Evolutionary conservation across 305 asterid species (phyloP), one percentile per base, ranked within the genome.

Genomic region (Petunia hybrid): DNA sequence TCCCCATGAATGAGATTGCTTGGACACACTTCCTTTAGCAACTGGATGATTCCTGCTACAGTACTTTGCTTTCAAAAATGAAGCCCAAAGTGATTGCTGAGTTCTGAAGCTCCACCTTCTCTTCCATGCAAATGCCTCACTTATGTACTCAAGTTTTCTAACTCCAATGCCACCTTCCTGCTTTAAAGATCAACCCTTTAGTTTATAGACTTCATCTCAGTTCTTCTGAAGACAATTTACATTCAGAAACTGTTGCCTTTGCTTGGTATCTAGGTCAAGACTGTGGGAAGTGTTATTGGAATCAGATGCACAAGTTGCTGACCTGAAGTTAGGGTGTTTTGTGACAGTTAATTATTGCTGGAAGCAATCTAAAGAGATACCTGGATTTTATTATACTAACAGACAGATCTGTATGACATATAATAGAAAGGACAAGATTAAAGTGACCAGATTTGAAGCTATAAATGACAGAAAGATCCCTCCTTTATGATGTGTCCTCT

Each of bases 381-480:
- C 38, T 38, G 53, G 64, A 22, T 22, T 74, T 53, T 36, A 36
- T 4, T 53, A 53, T 74, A 60, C 78, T 36, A 42, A 36, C 64
- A 13, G 36, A 53, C 61, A 51, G 63, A 74, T 36, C 62, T 74
- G 78, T 36, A 3, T 3, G 78, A 53, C 46, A 74, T 51, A 74
- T 51, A 51, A 36, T 74, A 51, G 64, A 46, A 35, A 36, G 53
- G 1, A 8, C 46, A 53, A 71, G 48, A 74, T 74, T 63, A 13
- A 51, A 74, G 48, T 36, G 78, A 36, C 35, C 36, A 51, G 46
- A 55, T 53, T 53, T 73, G 78, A 42, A 73, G 45, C 46, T 73
- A 73, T 73, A 73, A 51, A 51, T 73, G 78, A 53, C 61, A 73
- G 36, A 48, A 73, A 51, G 62, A 35, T 73, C 35, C 63, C 43